A percentile compares a stretch with the other conserved stretches of the same genome.
These are phyloP conservation scores for Eucalyptus marginata DNA, from an alignment of 345 rosid genomes.

Conservation along the genomic window DNA sequence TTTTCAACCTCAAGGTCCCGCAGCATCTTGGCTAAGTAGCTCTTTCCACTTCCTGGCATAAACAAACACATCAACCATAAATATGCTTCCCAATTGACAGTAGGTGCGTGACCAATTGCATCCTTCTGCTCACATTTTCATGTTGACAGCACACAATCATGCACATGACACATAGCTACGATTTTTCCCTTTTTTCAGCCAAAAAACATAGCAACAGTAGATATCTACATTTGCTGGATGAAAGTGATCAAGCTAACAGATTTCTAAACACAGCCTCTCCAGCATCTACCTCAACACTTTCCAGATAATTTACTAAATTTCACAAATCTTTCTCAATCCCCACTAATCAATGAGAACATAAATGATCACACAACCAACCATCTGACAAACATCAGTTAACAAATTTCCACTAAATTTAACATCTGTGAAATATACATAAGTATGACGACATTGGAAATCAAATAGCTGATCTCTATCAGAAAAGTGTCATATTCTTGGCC, in stretches of 20 bases:
- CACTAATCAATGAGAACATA: not conserved
- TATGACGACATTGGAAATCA: not conserved
- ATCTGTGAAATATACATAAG: not conserved
- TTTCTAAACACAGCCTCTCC: not conserved
- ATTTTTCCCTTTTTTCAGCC: not conserved
- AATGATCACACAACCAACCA: not conserved
- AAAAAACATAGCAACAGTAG: not conserved
- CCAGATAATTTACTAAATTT: not conserved
- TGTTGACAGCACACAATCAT: not conserved
- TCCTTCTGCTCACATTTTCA: not conserved
- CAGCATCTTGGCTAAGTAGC: constrained; percentile 85
- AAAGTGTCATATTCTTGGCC: not conserved
- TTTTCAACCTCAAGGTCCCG: constrained; percentile 86
- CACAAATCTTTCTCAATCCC: not conserved
- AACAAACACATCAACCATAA: not conserved
- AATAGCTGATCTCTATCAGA: not conserved
- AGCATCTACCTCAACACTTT: not conserved
- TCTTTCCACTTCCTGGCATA: constrained; percentile 81
- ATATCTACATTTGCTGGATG: not conserved
- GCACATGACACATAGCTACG: not conserved
- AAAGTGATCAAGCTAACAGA: not conserved
- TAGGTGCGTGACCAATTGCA: not conserved
- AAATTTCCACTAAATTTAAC: not conserved
- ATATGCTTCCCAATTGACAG: not conserved
- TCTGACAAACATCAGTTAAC: not conserved